phyloP scores from a whole-genome alignment of 1,139 yeast genomes.

The Candida tetrigidarum region DNA sequence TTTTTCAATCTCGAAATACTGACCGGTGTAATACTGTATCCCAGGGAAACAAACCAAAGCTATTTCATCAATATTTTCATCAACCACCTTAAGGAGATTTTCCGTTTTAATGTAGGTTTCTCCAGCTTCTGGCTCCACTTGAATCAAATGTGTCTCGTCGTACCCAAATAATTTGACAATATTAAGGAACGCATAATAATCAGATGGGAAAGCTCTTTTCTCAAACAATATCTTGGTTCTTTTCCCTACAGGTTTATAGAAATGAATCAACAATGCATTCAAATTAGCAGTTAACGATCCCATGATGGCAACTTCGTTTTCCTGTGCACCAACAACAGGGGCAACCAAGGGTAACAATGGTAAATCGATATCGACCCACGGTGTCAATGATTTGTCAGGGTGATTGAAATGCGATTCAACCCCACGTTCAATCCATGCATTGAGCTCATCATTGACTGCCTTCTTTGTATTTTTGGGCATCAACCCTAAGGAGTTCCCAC shows the following conservation, averaged over 20 bases:
- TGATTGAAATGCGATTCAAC: slow-evolving; percentile 87
- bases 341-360: slow-evolving; percentile 74
- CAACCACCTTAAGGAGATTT: slow-evolving; percentile 61
- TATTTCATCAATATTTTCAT: slow-evolving; percentile 60
- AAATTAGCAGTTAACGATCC: slow-evolving; percentile 84
- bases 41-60: slow-evolving; percentile 86
- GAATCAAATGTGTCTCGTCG: slow-evolving; percentile 64
- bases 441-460: slow-evolving; percentile 68
- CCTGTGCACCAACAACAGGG: slow-evolving; percentile 73
- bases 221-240: slow-evolving; percentile 80
- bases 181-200: slow-evolving; percentile 82
- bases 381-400: slow-evolving; percentile 48
- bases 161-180: slow-evolving; percentile 68
- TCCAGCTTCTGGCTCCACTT: slow-evolving; percentile 59
- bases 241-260: slow-evolving; percentile 66
- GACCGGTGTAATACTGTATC: slow-evolving; percentile 92
- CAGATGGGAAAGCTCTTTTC: slow-evolving; percentile 89
- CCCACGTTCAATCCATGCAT: slow-evolving; percentile 80
- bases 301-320: slow-evolving; percentile 82
- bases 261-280: slow-evolving; percentile 72
- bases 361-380: slow-evolving; percentile 86
- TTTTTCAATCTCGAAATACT: slow-evolving; percentile 68
- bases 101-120: slow-evolving; percentile 63
- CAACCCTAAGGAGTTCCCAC: slow-evolving; percentile 91
- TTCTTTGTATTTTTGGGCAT: slow-evolving; percentile 71